A percentile compares a stretch with the other conserved stretches of the same genome.
These are phyloP conservation scores for Acacia crassicarpa DNA, from an alignment of 306 rosid genomes.

Conservation along the genomic window DNA sequence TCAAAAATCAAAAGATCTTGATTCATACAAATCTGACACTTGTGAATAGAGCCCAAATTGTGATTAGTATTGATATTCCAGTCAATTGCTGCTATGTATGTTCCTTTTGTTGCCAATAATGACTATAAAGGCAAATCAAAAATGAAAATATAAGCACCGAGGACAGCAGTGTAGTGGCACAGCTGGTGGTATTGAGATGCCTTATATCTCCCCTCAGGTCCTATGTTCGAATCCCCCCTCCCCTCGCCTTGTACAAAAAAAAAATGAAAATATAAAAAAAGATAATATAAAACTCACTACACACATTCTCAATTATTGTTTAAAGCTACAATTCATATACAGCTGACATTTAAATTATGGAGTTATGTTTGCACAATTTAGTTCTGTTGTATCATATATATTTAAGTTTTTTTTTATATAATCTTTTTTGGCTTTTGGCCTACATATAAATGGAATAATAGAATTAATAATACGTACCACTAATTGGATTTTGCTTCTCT, in stretches of 20 bases:
- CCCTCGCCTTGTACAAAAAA: too few species aligned
- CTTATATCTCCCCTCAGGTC: too few species aligned
- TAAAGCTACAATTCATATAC: neutral
- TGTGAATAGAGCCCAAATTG: neutral
- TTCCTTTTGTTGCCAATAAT: neutral
- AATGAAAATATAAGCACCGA: too few species aligned
- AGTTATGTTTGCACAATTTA: neutral
- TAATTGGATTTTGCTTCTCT: neutral
- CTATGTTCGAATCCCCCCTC: too few species aligned
- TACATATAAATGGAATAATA: neutral
- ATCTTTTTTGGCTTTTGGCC: neutral
- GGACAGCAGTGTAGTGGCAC: too few species aligned
- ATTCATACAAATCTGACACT: neutral
- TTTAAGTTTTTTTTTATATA: neutral
- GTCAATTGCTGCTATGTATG: neutral
- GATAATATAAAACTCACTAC: neutral
- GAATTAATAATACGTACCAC: neutral
- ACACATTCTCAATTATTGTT: neutral
- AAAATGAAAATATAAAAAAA: too few species aligned
- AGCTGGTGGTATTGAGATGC: too few species aligned
- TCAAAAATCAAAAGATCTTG: neutral
- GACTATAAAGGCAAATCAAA: neutral
- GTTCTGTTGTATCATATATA: neutral
- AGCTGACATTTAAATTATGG: neutral
- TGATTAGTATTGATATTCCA: neutral